Conservation (phyloP, 164 flowering plant species). For the Umbilicus rupestris region DNA sequence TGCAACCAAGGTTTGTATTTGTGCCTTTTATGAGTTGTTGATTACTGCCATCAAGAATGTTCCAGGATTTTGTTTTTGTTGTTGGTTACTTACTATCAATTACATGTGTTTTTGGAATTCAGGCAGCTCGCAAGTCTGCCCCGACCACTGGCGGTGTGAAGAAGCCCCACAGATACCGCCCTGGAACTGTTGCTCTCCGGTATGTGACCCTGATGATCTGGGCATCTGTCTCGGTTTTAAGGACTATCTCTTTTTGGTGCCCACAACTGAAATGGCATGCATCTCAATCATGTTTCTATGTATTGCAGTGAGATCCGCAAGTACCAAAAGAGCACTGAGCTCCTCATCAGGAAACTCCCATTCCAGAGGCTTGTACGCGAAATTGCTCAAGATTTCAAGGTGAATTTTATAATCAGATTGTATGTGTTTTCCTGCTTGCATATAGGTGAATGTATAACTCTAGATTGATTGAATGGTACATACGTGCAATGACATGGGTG, state of each 20-base stretch:
- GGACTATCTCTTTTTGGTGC: not conserved
- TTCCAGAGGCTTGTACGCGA: constrained; percentile 89
- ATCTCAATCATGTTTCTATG: not conserved
- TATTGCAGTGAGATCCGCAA: constrained; percentile 53
- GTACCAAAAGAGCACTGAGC: constrained; percentile 85
- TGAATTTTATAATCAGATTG: constrained; percentile 3
- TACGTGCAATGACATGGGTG: not conserved
- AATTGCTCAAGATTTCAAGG: constrained; percentile 82
- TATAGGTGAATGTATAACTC: no score
- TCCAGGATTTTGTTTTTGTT: no score
- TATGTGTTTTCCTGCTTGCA: no score
- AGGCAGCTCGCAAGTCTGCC: constrained; percentile 87
- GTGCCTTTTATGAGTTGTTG: not conserved
- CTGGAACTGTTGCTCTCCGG: constrained; percentile 91
- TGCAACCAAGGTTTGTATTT: constrained; percentile 56
- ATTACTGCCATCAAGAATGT: no score
- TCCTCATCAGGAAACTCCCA: constrained; percentile 70
- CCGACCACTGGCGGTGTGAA: constrained; percentile 90
- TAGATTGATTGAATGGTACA: no score
- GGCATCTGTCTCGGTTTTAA: not conserved
- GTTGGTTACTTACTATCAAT: not conserved
- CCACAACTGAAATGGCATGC: not conserved
- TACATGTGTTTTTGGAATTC: not conserved
- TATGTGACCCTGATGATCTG: constrained; percentile 8
- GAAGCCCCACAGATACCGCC: constrained; percentile 91